These are phyloP conservation scores for Rhizophora apiculata DNA, from an alignment of 345 rosid species.

Conservation along the genomic window DNA sequence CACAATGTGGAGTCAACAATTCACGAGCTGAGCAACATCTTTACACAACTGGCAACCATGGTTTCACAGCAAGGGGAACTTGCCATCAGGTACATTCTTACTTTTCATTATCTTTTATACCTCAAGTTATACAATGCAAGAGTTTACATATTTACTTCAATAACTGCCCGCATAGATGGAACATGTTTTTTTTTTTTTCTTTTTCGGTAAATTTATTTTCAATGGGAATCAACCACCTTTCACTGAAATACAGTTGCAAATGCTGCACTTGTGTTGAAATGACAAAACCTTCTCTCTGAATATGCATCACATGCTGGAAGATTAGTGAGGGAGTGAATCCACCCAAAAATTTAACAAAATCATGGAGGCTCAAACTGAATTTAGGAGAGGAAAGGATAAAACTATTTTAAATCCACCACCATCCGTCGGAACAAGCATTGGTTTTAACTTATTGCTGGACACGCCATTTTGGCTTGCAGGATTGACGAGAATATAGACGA, in stretches of 20 bases:
- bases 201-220: neutral
- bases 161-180: neutral
- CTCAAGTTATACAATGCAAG: neutral
- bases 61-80: slow-evolving; percentile 90
- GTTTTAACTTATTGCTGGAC: neutral
- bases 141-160: neutral
- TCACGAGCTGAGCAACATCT: slow-evolving; percentile 69
- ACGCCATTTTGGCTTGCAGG: slow-evolving; percentile 31
- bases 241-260: neutral
- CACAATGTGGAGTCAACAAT: slow-evolving; percentile 82
- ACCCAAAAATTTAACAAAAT: neutral
- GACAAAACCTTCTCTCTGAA: neutral
- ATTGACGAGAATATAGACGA: slow-evolving; percentile 85
- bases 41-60: slow-evolving; percentile 79
- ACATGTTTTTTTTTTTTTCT: neutral
- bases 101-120: neutral
- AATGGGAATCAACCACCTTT: neutral
- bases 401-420: neutral
- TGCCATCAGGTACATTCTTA: slow-evolving; percentile 62
- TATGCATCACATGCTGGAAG: neutral
- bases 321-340: neutral
- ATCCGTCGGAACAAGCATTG: neutral
- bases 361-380: neutral
- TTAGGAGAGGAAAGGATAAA: neutral
- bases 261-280: neutral